Base-by-base conservation (phyloP, 495 filamentous ascomycete genomes). In the Aspergillus cavernicola region DNA sequence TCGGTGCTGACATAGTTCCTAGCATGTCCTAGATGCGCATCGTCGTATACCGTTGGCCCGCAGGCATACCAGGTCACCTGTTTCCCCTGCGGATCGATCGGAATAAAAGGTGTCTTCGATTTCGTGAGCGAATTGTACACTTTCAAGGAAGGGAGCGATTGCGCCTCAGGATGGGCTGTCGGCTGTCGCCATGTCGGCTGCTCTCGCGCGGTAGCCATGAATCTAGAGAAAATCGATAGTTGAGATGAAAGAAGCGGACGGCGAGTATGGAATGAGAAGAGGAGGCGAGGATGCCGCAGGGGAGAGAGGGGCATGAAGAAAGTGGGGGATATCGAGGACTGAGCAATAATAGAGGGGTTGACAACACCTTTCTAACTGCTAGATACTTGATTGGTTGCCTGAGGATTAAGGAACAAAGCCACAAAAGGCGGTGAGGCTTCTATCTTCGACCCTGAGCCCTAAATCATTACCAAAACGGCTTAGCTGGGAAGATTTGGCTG, bases 1-100 rank as follows among this genome's bases (percentile, higher is more conserved):
- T 97, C 93, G 13, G 89, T 95, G 26, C 83, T 87, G 47, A 96
- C 88, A 85, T 96, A 97, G 72, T 96, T 98, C 47, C 91, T 76
- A 10, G 89, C 90, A 71, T 96, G 92, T 19, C 92, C 92, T 33
- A 96, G 69, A 80, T 96, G 90, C 52, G 87, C 80, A 70, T 90
- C 86, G 65, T 95, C 91, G 66, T 95, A 97, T 15, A 95, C 90
- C 9, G 92, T 97, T 41, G 92, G 92, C 1, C 92, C 90, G 73
- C 90, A 95, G 37, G 81, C 86, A 71, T 96, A 96, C 90, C 91
- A 96, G 4, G 81, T 85, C 2, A 95, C 80, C 57, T 86, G 86
- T 49, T 82, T 86, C 0, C 74, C 78, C 10, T 70, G 60, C 18
- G 79, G 73, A 63, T 92, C 84, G 36, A 86, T 73, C 9, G 91